Percentiles rank a stretch among this genome's conserved stretches.
phyloP scores from a whole-genome alignment of 2,329 filamentous ascomycete genomes.

The Monascus ruber region DNA sequence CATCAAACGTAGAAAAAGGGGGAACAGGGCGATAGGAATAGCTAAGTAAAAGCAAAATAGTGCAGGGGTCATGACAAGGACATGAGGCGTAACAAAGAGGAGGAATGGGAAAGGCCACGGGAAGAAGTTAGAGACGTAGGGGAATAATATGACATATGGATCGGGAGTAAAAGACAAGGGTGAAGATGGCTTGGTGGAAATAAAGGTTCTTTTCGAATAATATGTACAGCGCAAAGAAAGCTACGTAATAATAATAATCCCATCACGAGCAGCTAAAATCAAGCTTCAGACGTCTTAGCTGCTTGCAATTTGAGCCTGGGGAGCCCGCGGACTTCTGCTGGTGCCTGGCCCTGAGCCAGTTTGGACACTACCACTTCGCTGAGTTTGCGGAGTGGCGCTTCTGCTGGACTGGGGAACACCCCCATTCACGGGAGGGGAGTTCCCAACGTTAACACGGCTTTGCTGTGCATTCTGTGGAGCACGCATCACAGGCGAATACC shows the following conservation, averaged over 20 bases:
- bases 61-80: too few species aligned
- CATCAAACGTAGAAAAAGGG: background rate
- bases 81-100: too few species aligned
- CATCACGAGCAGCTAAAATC: background rate
- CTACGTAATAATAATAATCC: background rate
- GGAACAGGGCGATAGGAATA: too few species aligned
- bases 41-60: too few species aligned
- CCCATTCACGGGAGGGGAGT: conserved; percentile 35
- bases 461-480: conserved; percentile 37
- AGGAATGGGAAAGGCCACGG: too few species aligned
- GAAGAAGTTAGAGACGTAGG: too few species aligned
- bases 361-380: conserved; percentile 34
- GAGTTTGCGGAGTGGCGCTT: conserved; percentile 36
- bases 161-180: background rate
- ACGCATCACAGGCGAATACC: conserved; percentile 43
- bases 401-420: conserved; percentile 31
- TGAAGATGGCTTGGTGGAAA: conserved; percentile 10
- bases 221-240: conserved; percentile 23
- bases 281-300: conserved; percentile 11
- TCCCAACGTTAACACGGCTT: conserved; percentile 27
- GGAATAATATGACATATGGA: conserved; percentile 2
- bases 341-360: conserved; percentile 24
- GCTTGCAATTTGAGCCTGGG: conserved; percentile 30
- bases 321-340: conserved; percentile 31
- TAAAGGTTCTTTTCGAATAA: conserved; percentile 8